These are phyloP conservation scores for Nakataea oryzae DNA, from an alignment of 2,329 filamentous ascomycete species.

Conservation along the genomic window DNA sequence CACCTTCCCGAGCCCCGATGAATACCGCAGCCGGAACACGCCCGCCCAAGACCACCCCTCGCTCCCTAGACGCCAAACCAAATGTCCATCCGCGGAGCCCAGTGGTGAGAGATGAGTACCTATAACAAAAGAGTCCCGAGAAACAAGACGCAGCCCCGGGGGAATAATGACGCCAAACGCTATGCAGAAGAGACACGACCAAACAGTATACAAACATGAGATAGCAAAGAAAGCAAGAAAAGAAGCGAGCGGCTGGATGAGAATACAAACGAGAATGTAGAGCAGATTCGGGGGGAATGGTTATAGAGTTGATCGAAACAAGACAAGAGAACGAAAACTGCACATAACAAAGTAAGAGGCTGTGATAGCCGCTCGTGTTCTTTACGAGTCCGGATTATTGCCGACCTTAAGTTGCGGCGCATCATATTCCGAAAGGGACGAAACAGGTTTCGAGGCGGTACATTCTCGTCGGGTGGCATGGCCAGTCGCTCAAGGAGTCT, in stretches of 20 bases:
- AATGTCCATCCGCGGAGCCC: not conserved
- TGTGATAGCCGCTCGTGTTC: not conserved
- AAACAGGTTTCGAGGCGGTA: not conserved
- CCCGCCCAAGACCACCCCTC: not conserved
- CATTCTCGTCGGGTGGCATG: not conserved
- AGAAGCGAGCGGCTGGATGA: not conserved
- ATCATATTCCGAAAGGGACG: constrained; percentile 6
- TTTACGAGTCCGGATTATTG: not conserved
- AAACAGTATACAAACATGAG: constrained; percentile 1
- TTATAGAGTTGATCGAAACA: not conserved
- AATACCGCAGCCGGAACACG: no score
- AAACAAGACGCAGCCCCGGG: not conserved
- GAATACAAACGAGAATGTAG: constrained; percentile 1
- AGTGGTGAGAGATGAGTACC: not conserved
- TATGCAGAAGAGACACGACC: constrained; percentile 11
- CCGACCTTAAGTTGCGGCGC: not conserved
- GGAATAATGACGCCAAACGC: constrained; percentile 13
- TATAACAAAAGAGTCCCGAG: not conserved
- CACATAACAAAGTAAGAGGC: not conserved
- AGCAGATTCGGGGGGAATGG: not conserved
- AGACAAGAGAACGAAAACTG: not conserved
- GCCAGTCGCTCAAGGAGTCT: constrained; percentile 34
- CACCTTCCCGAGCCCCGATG: no score
- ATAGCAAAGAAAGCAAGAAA: not conserved
- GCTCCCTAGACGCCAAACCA: not conserved